Evolutionary conservation across 2,329 filamentous ascomycete genomes (phyloP).

Genomic region (Aureobasidium sp.): DNA sequence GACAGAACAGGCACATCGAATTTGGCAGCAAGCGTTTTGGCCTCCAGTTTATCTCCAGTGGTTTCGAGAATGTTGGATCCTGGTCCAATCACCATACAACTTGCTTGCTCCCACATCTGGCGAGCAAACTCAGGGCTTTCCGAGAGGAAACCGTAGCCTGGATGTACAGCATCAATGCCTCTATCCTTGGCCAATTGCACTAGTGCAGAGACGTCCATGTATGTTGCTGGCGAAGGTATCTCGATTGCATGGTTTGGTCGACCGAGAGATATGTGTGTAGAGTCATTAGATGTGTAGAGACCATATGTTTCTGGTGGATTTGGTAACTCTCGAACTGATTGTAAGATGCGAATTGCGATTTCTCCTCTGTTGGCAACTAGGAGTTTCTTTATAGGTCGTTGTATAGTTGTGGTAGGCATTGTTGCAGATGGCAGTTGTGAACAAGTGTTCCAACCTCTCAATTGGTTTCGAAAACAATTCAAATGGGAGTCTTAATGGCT

Average conservation of each 20-base stretch:
- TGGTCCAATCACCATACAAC: constrained; percentile 44
- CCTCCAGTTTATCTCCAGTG: constrained; percentile 50
- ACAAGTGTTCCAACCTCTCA: background rate
- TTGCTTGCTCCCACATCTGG: constrained; percentile 37
- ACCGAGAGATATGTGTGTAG: background rate
- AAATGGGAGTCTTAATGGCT: background rate
- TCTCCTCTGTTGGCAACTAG: constrained; percentile 54
- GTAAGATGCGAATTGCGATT: constrained; percentile 53
- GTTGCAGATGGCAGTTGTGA: background rate
- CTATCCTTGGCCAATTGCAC: constrained; percentile 40
- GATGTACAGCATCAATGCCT: constrained; percentile 47
- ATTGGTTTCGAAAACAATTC: background rate
- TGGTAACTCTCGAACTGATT: constrained; percentile 49
- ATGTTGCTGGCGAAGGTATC: constrained; percentile 25
- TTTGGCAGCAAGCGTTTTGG: constrained; percentile 41
- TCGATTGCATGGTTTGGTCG: background rate
- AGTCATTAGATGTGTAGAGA: background rate
- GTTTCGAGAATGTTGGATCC: constrained; percentile 47
- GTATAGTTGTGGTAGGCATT: background rate
- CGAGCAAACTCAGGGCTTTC: constrained; percentile 44
- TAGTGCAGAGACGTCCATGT: constrained; percentile 43
- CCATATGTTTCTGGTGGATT: constrained; percentile 22
- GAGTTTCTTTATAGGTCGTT: constrained; percentile 36
- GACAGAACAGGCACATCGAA: constrained; percentile 25
- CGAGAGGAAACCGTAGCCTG: constrained; percentile 55